These are phyloP conservation scores for Globisporangium emineosum DNA, from an alignment of 352 stramenopile genomes.

Conservation along the genomic window DNA sequence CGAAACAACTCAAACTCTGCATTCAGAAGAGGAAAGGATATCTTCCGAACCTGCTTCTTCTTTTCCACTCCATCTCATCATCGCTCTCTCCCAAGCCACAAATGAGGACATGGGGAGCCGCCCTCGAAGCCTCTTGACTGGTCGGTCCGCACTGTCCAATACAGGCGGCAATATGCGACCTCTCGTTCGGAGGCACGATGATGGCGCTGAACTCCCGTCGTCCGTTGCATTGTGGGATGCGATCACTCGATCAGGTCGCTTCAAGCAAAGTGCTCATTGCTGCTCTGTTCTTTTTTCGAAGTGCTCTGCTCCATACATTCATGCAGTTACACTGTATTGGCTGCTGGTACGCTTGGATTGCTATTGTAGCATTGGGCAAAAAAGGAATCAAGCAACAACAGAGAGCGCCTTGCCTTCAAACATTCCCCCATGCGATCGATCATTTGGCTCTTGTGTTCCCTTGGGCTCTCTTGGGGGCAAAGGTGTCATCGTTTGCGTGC, in stretches of 20 bases:
- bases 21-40: background rate
- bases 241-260: background rate
- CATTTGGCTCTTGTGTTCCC: conserved; percentile 5
- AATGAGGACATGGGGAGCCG: no score
- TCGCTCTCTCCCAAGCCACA: no score
- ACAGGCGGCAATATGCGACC: background rate
- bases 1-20: no score
- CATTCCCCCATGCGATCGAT: background rate
- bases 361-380: background rate
- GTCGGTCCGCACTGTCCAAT: background rate
- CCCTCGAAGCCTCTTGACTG: no score
- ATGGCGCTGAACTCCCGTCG: background rate
- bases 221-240: background rate
- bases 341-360: no score
- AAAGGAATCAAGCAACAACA: background rate
- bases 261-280: background rate
- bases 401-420: background rate
- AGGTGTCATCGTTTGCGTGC: conserved; percentile 8
- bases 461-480: background rate
- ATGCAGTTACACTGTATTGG: background rate
- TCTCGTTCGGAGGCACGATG: no score
- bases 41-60: background rate
- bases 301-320: background rate
- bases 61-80: background rate
- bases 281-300: background rate